Conservation (phyloP, 768 basidiomycete genomes). For the Cystofilobasidium macerans region DNA sequence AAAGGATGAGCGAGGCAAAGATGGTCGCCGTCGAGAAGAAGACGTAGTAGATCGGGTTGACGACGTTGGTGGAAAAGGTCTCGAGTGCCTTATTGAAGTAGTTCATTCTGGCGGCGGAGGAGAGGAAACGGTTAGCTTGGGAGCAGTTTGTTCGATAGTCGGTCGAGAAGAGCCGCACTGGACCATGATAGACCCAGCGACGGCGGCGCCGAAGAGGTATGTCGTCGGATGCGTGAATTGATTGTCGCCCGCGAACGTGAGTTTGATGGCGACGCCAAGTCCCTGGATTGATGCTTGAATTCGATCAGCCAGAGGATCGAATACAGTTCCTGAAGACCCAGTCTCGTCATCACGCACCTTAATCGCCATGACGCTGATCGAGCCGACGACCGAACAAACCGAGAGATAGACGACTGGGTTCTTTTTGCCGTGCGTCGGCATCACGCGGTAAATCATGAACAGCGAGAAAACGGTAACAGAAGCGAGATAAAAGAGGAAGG, state of each 20-base stretch:
- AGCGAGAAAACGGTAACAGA: slow-evolving; percentile 49
- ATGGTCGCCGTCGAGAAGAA: slow-evolving; percentile 90
- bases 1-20: slow-evolving; percentile 86
- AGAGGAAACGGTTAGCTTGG: too few relatives aligned
- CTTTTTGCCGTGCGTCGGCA: slow-evolving; percentile 71
- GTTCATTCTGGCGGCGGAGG: slow-evolving; percentile 29
- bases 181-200: slow-evolving; percentile 59
- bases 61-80: slow-evolving; percentile 92
- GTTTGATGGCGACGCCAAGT: slow-evolving; percentile 90
- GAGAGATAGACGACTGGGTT: slow-evolving; percentile 89
- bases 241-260: slow-evolving; percentile 84
- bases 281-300: slow-evolving; percentile 43
- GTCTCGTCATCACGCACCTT: slow-evolving; percentile 42
- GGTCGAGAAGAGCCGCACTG: slow-evolving; percentile 35
- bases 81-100: slow-evolving; percentile 96
- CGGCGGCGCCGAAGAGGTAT: slow-evolving; percentile 83
- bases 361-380: slow-evolving; percentile 96
- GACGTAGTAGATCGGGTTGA: slow-evolving; percentile 97
- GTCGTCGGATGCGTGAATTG: slow-evolving; percentile 90
- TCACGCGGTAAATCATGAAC: slow-evolving; percentile 76
- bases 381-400: slow-evolving; percentile 91
- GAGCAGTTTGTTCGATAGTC: not conserved
- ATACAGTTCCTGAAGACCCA: slow-evolving; percentile 13
- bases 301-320: not conserved
- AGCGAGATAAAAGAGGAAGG: slow-evolving; percentile 24